Percentiles rank a stretch among this genome's conserved stretches.
These are phyloP conservation scores for Phoma herbarum DNA, from an alignment of 2,329 filamentous ascomycete species.

Conservation along the genomic window DNA sequence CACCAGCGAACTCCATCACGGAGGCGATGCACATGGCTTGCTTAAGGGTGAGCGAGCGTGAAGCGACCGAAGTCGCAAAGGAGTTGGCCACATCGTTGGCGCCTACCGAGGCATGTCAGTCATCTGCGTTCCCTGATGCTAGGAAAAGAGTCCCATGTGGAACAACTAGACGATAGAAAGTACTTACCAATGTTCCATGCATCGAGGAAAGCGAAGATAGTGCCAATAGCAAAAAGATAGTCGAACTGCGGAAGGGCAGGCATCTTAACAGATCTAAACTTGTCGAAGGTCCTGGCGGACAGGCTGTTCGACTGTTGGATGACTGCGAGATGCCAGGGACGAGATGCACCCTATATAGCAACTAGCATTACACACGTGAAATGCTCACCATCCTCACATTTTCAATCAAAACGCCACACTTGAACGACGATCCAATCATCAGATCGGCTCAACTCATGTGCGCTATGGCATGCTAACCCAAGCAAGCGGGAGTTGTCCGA, in stretches of 20 bases:
- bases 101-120: background rate
- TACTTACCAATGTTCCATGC: background rate
- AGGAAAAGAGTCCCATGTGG: background rate
- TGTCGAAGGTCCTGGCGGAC: background rate
- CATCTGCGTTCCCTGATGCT: background rate
- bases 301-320: background rate
- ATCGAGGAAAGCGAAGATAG: background rate
- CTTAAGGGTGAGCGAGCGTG: conserved; percentile 58
- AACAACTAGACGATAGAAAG: background rate
- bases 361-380: background rate
- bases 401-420: background rate
- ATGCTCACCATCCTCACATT: background rate
- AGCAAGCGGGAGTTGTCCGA: background rate
- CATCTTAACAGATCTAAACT: background rate
- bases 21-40: conserved; percentile 58
- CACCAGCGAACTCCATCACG: conserved; percentile 57
- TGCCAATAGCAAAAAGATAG: background rate
- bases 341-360: background rate
- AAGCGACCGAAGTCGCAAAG: conserved; percentile 59
- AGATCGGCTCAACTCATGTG: background rate
- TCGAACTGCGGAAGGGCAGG: background rate
- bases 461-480: background rate
- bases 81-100: conserved; percentile 59
- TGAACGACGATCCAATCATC: background rate
- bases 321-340: background rate